Percentiles rank a stretch among this genome's conserved stretches.
These are phyloP conservation scores for Thielaviopsis punctulata DNA, from an alignment of 2,329 filamentous ascomycete genomes.

Conservation along the genomic window DNA sequence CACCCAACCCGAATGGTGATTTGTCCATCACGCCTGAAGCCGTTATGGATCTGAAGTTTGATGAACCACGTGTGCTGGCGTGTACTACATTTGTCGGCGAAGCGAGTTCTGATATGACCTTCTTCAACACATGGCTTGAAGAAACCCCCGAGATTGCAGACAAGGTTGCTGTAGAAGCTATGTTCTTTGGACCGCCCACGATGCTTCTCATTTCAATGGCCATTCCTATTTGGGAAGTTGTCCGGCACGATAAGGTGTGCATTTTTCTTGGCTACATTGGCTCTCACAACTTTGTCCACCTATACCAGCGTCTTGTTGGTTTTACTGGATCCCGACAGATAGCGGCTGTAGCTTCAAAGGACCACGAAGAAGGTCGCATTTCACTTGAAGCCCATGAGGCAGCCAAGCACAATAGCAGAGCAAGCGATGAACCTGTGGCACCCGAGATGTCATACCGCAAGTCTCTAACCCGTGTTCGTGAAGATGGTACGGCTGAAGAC, in stretches of 20 bases:
- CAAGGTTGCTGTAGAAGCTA: constrained; percentile 45
- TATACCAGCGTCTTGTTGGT: constrained; percentile 42
- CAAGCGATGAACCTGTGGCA: constrained; percentile 5
- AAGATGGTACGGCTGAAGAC: constrained; percentile 3
- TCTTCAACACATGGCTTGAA: constrained; percentile 49
- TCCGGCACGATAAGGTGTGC: constrained; percentile 50
- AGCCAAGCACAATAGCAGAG: constrained; percentile 15
- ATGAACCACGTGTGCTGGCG: constrained; percentile 45
- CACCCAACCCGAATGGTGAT: constrained; percentile 15
- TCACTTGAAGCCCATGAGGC: constrained; percentile 35
- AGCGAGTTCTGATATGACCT: constrained; percentile 47
- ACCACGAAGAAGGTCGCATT: constrained; percentile 39
- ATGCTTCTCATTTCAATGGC: constrained; percentile 52
- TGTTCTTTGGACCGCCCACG: constrained; percentile 50
- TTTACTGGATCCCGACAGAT: constrained; percentile 10
- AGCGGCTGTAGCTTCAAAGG: constrained; percentile 26
- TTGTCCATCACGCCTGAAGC: constrained; percentile 29
- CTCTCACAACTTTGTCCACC: constrained; percentile 48
- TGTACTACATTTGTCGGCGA: constrained; percentile 52
- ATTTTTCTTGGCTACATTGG: constrained; percentile 48
- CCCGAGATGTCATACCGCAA: constrained; percentile 5
- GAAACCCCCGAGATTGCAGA: constrained; percentile 37
- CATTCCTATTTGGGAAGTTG: constrained; percentile 42
- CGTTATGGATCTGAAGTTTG: constrained; percentile 39
- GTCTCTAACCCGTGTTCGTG: neutral